Evolutionary conservation across 1,284 basidiomycete species (phyloP).

Genomic region (Afroboletus lepidellus): DNA sequence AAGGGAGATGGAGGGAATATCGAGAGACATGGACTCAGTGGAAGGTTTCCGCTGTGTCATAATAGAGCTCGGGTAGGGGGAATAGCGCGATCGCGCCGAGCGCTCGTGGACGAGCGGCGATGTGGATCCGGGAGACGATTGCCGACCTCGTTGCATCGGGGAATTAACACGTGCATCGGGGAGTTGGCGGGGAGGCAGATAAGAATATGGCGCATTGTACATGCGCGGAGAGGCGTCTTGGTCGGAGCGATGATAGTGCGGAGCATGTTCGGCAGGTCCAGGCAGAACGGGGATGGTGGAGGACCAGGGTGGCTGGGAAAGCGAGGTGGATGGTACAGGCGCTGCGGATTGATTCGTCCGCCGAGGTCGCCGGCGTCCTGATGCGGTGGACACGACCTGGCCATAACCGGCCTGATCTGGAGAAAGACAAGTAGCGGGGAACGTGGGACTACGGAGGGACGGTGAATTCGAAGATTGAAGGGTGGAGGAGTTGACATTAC

Average conservation of each 20-base stretch:
- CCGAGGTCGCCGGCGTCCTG: constrained; percentile 61
- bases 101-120: constrained; percentile 35
- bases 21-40: constrained; percentile 38
- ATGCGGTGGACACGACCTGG: constrained; percentile 64
- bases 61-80: constrained; percentile 41
- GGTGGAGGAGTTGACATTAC: constrained; percentile 39
- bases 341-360: constrained; percentile 39
- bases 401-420: constrained; percentile 82
- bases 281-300: constrained; percentile 25
- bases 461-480: constrained; percentile 16
- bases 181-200: constrained; percentile 30
- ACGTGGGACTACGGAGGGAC: constrained; percentile 50
- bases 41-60: constrained; percentile 29
- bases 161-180: constrained; percentile 27
- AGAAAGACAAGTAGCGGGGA: constrained; percentile 74
- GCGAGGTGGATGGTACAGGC: constrained; percentile 21
- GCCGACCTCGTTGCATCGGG: constrained; percentile 28
- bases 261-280: constrained; percentile 24
- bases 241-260: constrained; percentile 25
- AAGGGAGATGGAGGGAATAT: constrained; percentile 41
- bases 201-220: constrained; percentile 29
- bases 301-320: constrained; percentile 31
- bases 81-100: constrained; percentile 36
- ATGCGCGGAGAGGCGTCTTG: constrained; percentile 27
- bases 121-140: constrained; percentile 27